These are phyloP conservation scores for Chlorella sp. DNA, from an alignment of 139 green algal genomes.

Conservation along the genomic window DNA sequence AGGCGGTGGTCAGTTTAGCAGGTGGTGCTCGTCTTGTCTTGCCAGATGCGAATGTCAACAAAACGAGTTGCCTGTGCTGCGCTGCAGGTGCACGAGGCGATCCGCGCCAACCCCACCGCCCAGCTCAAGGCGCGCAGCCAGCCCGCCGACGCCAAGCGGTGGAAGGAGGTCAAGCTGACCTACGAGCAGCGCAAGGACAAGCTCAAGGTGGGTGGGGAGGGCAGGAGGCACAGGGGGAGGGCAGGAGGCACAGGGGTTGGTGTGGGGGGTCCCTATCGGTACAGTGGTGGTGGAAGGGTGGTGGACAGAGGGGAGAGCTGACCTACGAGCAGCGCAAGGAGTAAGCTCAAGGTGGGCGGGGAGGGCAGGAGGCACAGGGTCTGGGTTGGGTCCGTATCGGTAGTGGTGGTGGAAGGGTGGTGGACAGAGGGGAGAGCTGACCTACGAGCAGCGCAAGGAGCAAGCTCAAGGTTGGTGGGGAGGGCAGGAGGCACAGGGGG, in stretches of 20 bases:
- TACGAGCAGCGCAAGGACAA: conserved; percentile 96
- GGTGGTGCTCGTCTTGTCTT: too few species aligned
- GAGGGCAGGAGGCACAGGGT: too few species aligned
- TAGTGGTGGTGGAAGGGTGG: background rate
- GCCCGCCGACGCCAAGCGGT: conserved; percentile 77
- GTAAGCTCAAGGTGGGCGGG: conserved; percentile 78
- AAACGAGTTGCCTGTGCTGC: too few species aligned
- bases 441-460: background rate
- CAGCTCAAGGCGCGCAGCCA: conserved; percentile 81
- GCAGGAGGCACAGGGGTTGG: too few species aligned
- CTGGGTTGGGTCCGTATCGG: background rate
- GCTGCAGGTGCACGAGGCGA: conserved; percentile 86
- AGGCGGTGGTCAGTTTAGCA: too few species aligned
- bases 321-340: background rate
- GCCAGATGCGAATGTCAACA: too few species aligned
- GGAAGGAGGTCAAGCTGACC: conserved; percentile 89
- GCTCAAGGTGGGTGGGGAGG: conserved; percentile 76
- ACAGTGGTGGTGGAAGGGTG: too few species aligned
- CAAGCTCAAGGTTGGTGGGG: conserved; percentile 76
- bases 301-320: background rate
- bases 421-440: background rate
- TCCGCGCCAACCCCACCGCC: conserved; percentile 85
- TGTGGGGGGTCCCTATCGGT: background rate
- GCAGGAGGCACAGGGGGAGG: too few species aligned
- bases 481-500: too few species aligned